Percentiles rank a stretch among this genome's conserved stretches.
Conservation (phyloP, 1,284 basidiomycete species). For the Ganoderma sinense region DNA sequence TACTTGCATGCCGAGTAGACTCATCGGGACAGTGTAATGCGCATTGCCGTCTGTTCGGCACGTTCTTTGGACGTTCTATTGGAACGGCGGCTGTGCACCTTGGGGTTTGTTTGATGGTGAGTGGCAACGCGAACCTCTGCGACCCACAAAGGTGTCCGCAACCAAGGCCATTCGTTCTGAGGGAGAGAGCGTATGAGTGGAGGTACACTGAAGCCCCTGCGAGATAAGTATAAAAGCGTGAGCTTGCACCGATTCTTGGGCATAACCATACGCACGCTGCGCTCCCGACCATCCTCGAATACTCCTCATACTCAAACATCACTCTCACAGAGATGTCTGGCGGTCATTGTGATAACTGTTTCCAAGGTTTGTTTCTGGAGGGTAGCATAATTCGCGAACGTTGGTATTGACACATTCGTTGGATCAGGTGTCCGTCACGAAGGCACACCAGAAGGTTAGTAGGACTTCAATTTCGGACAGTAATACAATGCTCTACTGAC, state of each 20-base stretch:
- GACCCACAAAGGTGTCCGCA: background rate
- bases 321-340: background rate
- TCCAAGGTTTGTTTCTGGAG: slow-evolving; percentile 45
- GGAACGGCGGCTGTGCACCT: background rate
- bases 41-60: background rate
- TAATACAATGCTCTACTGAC: background rate
- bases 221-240: background rate
- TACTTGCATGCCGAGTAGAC: background rate
- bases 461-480: background rate
- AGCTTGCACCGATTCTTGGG: background rate
- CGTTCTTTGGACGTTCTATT: background rate
- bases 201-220: background rate
- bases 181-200: background rate
- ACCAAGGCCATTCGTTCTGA: background rate
- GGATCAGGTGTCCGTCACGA: slow-evolving; percentile 61
- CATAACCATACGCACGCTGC: background rate
- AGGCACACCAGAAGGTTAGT: slow-evolving; percentile 55
- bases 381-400: background rate
- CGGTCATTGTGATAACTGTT: slow-evolving; percentile 60
- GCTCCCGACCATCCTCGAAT: background rate
- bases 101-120: background rate
- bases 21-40: background rate
- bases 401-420: background rate
- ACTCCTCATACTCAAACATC: background rate
- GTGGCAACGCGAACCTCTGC: background rate